A percentile compares a stretch with the other conserved stretches of the same genome.
phyloP scores from a whole-genome alignment of 2,329 filamentous ascomycete genomes.

The Talaromyces amestolkiae region DNA sequence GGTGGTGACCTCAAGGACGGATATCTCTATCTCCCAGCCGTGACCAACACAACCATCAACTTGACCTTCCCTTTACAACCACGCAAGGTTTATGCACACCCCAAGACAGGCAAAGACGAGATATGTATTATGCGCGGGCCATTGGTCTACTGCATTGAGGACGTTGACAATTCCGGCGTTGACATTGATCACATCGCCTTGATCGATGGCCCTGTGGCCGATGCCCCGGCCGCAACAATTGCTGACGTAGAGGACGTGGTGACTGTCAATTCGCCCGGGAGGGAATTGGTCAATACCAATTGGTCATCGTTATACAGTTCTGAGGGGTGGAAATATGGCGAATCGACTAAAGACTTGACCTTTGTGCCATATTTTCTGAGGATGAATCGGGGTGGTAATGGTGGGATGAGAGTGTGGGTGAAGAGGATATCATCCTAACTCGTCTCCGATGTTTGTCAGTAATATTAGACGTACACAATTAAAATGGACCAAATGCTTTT shows the following conservation, averaged over 20 bases:
- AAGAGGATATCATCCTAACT: conserved; percentile 8
- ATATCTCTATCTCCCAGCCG: conserved; percentile 50
- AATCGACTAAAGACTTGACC: conserved; percentile 35
- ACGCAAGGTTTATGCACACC: conserved; percentile 53
- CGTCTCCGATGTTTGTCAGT: not conserved
- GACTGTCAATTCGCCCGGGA: conserved; percentile 8
- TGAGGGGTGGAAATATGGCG: conserved; percentile 21
- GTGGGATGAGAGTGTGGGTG: conserved; percentile 52
- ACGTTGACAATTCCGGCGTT: conserved; percentile 58
- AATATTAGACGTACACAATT: not conserved
- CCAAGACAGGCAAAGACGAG: conserved; percentile 56
- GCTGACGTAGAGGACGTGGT: conserved; percentile 24
- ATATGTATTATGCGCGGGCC: conserved; percentile 57
- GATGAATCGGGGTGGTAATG: conserved; percentile 54
- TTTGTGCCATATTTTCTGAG: conserved; percentile 58
- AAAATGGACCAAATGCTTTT: not conserved
- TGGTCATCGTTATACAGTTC: conserved; percentile 24
- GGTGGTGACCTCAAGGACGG: conserved; percentile 41
- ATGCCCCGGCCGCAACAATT: conserved; percentile 30
- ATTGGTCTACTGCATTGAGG: conserved; percentile 61
- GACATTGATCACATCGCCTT: conserved; percentile 43
- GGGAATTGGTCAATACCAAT: conserved; percentile 19
- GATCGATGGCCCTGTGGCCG: conserved; percentile 14
- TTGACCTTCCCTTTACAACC: conserved; percentile 50
- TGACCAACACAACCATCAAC: conserved; percentile 39